Base-by-base conservation (phyloP, 2,329 filamentous ascomycete species). In the Cadophora malorum region DNA sequence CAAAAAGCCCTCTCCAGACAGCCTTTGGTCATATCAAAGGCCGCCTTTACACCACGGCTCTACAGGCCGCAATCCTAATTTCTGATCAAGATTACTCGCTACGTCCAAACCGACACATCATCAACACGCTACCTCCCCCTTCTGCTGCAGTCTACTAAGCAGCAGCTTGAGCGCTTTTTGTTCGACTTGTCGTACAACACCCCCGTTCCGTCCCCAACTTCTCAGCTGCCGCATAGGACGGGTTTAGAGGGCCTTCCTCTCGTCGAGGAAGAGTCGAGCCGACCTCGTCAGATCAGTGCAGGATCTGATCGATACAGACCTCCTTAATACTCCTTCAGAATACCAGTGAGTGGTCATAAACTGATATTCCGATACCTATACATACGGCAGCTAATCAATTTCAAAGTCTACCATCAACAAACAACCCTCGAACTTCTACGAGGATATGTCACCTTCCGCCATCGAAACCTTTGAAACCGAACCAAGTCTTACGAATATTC, bases 161-260 rank as follows among this genome's bases (percentile, higher is more conserved):
- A 81, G 70, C 79, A 81, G 70, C 79, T 83, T 82, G 80, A 85
- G 77, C 80, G 80, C 75, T 78, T 82, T 75, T 78, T 85, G 79
- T 81, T 86, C 80, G 82, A 85, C 80, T 79, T 79, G 75, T 80
- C 80, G 76, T 79, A 80, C 78, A 80, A 83, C 79, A 80, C 77
- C 80, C 83, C 83, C 75, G 79, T 81, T 81, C 86, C 85, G 81
- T 86, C 86, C 81, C 82, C 86, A 83, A 83, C 83, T 81, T 83
- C 85, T 88, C 91, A 97, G 93, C 95, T 98, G 96, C 96, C 96
- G 96, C 95, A 99, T 99, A 98, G 93, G 92, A 96, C 91, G 90
- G 88, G 88, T 90, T 90, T 89, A 88, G 88, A 90, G 92, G 91
- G 94, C 97, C 95, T 98, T 98, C 95, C 94, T 97, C 95, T 96